These are phyloP conservation scores for Paratrypanosoma confusum DNA, from an alignment of 208 protist genomes.

Conservation along the genomic window DNA sequence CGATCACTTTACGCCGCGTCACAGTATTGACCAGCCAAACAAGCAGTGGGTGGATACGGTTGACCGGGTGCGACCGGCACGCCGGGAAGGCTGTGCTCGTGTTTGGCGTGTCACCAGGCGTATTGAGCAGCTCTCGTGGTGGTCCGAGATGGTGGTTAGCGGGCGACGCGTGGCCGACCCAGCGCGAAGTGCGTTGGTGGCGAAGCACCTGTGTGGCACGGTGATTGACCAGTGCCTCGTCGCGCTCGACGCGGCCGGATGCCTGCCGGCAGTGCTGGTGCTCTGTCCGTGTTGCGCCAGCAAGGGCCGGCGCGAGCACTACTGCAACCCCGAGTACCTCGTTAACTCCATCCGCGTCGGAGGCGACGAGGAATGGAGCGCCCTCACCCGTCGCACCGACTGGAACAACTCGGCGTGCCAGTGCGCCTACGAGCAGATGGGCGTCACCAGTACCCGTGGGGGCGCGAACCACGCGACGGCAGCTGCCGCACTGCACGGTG, in stretches of 20 bases:
- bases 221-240: conserved; percentile 57
- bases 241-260: conserved; percentile 30
- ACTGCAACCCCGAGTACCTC: conserved; percentile 42
- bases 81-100: too few relatives aligned
- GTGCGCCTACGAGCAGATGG: too few relatives aligned
- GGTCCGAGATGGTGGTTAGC: conserved; percentile 22
- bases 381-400: conserved; percentile 46
- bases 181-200: conserved; percentile 31
- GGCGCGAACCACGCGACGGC: too few relatives aligned
- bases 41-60: conserved; percentile 19
- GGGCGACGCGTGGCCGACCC: conserved; percentile 14
- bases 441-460: too few relatives aligned
- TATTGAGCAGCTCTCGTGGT: conserved; percentile 24
- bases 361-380: conserved; percentile 14
- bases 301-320: conserved; percentile 35
- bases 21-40: conserved; percentile 43
- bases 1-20: conserved; percentile 53
- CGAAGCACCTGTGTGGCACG: conserved; percentile 78
- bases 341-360: conserved; percentile 18
- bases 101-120: conserved; percentile 13
- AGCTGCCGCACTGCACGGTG: too few relatives aligned
- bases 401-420: too few relatives aligned
- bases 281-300: conserved; percentile 75
- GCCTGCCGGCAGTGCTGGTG: conserved; percentile 48
- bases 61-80: conserved; percentile 17